A percentile compares a stretch with the other conserved stretches of the same genome.
Evolutionary conservation across 2,329 filamentous ascomycete species (phyloP).

Genomic region (Cladorrhinum sp.): DNA sequence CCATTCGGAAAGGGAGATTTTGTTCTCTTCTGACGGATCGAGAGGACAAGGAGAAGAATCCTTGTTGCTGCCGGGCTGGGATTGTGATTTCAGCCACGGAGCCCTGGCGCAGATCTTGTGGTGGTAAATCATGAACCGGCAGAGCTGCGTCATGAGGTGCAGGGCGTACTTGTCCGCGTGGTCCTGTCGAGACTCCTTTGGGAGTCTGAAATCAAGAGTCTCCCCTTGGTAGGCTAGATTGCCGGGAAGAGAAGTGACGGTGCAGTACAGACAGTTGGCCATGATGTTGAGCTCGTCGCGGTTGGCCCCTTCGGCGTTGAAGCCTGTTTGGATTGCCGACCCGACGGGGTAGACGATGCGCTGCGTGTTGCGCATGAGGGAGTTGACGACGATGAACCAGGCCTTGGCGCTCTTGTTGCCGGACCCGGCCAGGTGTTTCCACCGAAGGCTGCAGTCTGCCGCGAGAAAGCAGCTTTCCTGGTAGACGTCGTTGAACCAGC

Average conservation of each 20-base stretch:
- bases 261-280: conserved; percentile 33
- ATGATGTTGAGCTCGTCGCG: conserved; percentile 31
- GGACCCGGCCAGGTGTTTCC: conserved; percentile 31
- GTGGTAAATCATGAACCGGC: conserved; percentile 34
- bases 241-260: conserved; percentile 30
- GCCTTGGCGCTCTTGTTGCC: conserved; percentile 35
- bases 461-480: conserved; percentile 32
- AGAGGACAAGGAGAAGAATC: background rate
- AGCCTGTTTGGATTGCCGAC: conserved; percentile 16
- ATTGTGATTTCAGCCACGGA: conserved; percentile 12
- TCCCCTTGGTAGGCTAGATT: conserved; percentile 32
- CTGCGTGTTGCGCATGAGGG: conserved; percentile 38
- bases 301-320: conserved; percentile 10
- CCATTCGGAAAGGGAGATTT: conserved; percentile 12
- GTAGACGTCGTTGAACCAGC: conserved; percentile 32
- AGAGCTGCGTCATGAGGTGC: conserved; percentile 35
- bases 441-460: conserved; percentile 31
- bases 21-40: background rate
- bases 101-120: conserved; percentile 30
- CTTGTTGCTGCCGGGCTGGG: background rate
- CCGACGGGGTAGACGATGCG: conserved; percentile 31
- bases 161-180: conserved; percentile 34
- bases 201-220: conserved; percentile 29
- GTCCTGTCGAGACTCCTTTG: conserved; percentile 23
- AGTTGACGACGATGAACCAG: conserved; percentile 41